A percentile compares a stretch with the other conserved stretches of the same genome.
These are phyloP conservation scores for Podaxis sp. DNA, from an alignment of 768 basidiomycete species.

Conservation along the genomic window DNA sequence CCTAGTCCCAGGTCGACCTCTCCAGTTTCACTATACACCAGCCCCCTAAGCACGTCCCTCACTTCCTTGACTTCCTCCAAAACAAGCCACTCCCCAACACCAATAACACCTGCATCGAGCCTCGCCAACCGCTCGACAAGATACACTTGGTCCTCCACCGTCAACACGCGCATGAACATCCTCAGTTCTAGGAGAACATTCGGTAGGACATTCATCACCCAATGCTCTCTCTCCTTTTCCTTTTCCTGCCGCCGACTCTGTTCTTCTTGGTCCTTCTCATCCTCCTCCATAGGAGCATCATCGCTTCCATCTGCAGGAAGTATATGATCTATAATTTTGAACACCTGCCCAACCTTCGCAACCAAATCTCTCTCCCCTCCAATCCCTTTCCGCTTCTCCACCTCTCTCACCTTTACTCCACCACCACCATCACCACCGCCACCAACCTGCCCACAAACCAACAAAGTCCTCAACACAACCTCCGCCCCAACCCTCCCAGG, in stretches of 20 bases:
- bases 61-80: slow-evolving; percentile 62
- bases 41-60: slow-evolving; percentile 33
- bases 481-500: slow-evolving; percentile 42
- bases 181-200: slow-evolving; percentile 53
- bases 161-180: slow-evolving; percentile 55
- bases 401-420: neutral
- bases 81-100: slow-evolving; percentile 70
- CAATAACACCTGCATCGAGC: slow-evolving; percentile 56
- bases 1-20: neutral
- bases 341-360: slow-evolving; percentile 54
- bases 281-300: slow-evolving; percentile 24
- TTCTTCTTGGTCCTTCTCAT: slow-evolving; percentile 13
- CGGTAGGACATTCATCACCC: slow-evolving; percentile 58
- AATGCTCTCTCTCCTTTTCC: slow-evolving; percentile 33
- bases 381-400: neutral
- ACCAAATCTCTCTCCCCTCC: slow-evolving; percentile 50
- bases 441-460: slow-evolving; percentile 42
- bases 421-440: neutral
- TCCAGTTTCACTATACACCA: slow-evolving; percentile 20
- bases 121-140: slow-evolving; percentile 54
- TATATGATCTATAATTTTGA: slow-evolving; percentile 55
- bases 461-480: slow-evolving; percentile 53
- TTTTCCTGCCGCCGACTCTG: neutral
- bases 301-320: slow-evolving; percentile 38
- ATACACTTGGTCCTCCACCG: slow-evolving; percentile 52